Evolutionary conservation across 257 asterid species (phyloP).

Genomic region (Handroanthus guayacan): DNA sequence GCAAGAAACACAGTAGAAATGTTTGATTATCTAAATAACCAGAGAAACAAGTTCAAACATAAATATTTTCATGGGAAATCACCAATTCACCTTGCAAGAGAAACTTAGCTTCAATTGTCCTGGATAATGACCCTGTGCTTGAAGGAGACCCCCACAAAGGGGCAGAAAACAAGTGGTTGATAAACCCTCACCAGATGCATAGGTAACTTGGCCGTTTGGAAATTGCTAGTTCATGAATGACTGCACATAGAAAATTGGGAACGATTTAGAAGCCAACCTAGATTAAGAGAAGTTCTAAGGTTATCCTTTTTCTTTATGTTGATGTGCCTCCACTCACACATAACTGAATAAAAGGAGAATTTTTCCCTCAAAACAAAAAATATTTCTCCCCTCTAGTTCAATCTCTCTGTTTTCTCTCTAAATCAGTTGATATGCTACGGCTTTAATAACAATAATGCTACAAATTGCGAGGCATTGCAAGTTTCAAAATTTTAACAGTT

Average conservation of each 20-base stretch:
- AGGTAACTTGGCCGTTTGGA: slow-evolving; percentile 95
- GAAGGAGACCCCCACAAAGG: slow-evolving; percentile 87
- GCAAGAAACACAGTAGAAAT: too few species aligned
- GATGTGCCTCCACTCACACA: not conserved
- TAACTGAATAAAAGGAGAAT: not conserved
- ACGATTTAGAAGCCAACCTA: slow-evolving; percentile 6
- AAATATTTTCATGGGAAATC: not conserved
- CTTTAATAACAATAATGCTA: not conserved
- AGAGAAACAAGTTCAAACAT: slow-evolving; percentile 5
- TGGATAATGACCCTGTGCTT: slow-evolving; percentile 97
- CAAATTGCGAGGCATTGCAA: not conserved
- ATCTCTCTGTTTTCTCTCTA: too few species aligned
- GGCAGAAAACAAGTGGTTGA: slow-evolving; percentile 91
- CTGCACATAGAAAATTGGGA: slow-evolving; percentile 47
- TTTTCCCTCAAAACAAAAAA: not conserved
- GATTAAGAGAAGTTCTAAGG: slow-evolving; percentile 4
- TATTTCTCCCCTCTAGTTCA: too few species aligned
- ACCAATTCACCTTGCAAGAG: slow-evolving; percentile 83
- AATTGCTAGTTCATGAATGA: slow-evolving; percentile 98
- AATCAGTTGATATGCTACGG: too few species aligned
- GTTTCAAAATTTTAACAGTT: not conserved
- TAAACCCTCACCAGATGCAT: slow-evolving; percentile 90
- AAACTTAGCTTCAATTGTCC: slow-evolving; percentile 96
- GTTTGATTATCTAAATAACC: not conserved
- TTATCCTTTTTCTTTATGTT: not conserved